These are phyloP conservation scores for Agaricus sinodeliciosus DNA, from an alignment of 768 basidiomycete genomes.

Conservation along the genomic window DNA sequence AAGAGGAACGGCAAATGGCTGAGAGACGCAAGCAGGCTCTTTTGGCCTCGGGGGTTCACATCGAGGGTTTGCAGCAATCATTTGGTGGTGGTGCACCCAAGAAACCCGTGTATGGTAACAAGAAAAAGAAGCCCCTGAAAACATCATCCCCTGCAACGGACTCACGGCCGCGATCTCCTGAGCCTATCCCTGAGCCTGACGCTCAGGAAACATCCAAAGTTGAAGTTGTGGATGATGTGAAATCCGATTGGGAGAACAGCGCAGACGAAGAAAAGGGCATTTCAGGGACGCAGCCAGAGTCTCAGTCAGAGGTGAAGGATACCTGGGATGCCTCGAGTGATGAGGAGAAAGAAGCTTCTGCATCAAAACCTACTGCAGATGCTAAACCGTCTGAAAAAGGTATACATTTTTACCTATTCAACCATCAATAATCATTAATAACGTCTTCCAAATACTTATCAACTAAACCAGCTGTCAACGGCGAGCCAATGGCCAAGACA, in stretches of 20 bases:
- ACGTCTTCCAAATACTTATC: constrained; percentile 11
- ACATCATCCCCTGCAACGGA: constrained; percentile 47
- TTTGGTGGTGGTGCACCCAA: constrained; percentile 41
- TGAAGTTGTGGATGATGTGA: constrained; percentile 21
- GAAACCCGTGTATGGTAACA: constrained; percentile 77
- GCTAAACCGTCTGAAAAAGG: constrained; percentile 1
- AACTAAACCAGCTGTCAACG: constrained; percentile 21
- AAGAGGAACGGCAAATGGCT: constrained; percentile 85
- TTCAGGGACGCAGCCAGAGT: constrained; percentile 12
- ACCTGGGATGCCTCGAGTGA: constrained; percentile 48
- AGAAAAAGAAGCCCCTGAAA: constrained; percentile 72
- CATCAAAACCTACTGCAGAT: constrained; percentile 10
- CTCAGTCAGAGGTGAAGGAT: constrained; percentile 28
- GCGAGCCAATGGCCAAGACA: constrained; percentile 19
- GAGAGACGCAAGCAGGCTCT: constrained; percentile 89
- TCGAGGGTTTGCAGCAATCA: constrained; percentile 78
- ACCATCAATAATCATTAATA: not conserved
- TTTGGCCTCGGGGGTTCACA: constrained; percentile 80
- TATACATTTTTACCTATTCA: not conserved
- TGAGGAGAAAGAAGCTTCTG: constrained; percentile 26
- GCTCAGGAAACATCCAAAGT: constrained; percentile 22
- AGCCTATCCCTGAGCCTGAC: constrained; percentile 23
- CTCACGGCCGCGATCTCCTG: constrained; percentile 49
- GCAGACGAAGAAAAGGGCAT: constrained; percentile 45
- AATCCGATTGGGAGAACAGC: constrained; percentile 63